Base-by-base conservation (phyloP, 805 yeast genomes). In the Wickerhamomyces mucosus region DNA sequence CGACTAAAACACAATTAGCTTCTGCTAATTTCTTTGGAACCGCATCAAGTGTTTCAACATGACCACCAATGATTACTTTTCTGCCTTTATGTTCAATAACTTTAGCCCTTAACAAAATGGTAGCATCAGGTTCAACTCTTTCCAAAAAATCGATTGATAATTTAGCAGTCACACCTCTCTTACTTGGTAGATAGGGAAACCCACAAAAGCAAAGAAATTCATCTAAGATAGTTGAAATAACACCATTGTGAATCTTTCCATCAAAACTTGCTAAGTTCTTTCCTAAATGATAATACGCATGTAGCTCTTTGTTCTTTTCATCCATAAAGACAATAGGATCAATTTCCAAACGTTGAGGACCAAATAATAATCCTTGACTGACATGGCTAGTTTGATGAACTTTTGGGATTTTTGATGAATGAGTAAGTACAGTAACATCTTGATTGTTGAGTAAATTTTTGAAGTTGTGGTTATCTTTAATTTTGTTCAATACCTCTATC, bases 201-300 rank as follows among this genome's bases (percentile, higher is more conserved):
- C 96, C 97, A 47, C 94, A 81, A 27, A 75, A 65, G 46, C 95
- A 84, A 18, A 89, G 58, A 0, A 80, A 78, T 51, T 88, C 96
- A 55, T 89, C 97, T 32, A 89, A 41, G 11, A 89, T 53, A 2
- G 94, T 76, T 3, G 94, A 69, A 5, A 83, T 56, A 4, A 88
- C 64, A 4, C 96, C 96, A 45, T 81, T 79, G 50, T 85, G 95
- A 14, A 89, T 70, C 32, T 74, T 72, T 1, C 83, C 83, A 29
- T 77, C 80, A 29, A 69, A 72, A 31, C 88, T 83, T 6, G 75
- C 63, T 23, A 86, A 51, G 22, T 67, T 63, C 5, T 59, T 50
- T 2, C 96, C 96, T 23, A 88, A 51, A 45, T 82, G 86, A 43
- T 75, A 75, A 45, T 83, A 76, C 2, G 78, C 74, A 7, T 69